phyloP scores from a whole-genome alignment of 2,329 filamentous ascomycete genomes.

The Zymoseptoria tritici region DNA sequence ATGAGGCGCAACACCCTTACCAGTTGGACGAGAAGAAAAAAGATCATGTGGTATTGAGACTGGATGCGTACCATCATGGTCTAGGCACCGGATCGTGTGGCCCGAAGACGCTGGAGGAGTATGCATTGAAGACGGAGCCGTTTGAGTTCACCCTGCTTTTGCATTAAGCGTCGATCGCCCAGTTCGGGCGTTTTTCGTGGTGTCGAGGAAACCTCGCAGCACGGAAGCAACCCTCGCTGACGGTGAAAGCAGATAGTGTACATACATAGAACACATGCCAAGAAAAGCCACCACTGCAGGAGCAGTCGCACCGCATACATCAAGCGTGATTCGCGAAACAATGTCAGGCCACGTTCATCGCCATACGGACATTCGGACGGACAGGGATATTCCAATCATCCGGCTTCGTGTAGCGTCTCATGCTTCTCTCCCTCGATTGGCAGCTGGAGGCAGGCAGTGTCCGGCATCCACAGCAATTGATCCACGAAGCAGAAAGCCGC shows the following conservation, averaged over 20 bases:
- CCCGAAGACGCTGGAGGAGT: conserved; percentile 41
- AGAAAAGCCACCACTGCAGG: background rate
- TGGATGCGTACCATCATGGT: conserved; percentile 58
- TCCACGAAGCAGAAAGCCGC: background rate
- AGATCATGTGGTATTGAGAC: conserved; percentile 48
- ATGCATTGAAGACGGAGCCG: conserved; percentile 30
- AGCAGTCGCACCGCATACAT: background rate
- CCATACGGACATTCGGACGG: background rate
- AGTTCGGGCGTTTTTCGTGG: too few relatives aligned
- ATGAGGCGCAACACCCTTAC: conserved; percentile 55
- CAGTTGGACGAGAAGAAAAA: conserved; percentile 48
- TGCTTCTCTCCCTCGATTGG: background rate
- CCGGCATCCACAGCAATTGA: background rate
- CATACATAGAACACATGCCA: background rate
- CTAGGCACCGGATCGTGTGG: conserved; percentile 57
- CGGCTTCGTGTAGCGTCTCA: too few relatives aligned
- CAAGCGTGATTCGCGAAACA: background rate
- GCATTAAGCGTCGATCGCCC: conserved; percentile 1
- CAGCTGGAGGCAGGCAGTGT: background rate
- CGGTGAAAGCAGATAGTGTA: background rate
- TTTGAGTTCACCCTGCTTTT: conserved; percentile 31
- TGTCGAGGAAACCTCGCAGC: background rate
- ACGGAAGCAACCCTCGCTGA: background rate
- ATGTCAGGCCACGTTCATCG: background rate
- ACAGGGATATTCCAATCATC: too few relatives aligned